Evolutionary conservation across 179 eudicot species (phyloP).

Genomic region (Spinacia oleracea): DNA sequence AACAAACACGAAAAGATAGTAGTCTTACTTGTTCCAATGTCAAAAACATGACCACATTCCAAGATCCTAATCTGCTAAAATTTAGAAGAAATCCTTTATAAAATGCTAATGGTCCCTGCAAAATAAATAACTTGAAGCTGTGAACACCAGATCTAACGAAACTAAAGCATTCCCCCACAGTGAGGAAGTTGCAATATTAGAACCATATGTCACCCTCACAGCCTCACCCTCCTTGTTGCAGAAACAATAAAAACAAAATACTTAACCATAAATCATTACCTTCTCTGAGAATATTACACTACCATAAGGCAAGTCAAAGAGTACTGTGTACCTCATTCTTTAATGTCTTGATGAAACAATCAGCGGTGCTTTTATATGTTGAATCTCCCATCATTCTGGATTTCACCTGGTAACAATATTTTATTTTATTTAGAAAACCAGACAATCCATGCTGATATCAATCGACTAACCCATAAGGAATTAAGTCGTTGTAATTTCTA

Average conservation of each 20-base stretch:
- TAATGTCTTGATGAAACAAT: conserved; percentile 77
- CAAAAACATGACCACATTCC: conserved; percentile 85
- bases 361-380: conserved; percentile 60
- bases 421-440: not conserved
- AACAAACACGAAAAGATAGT: not conserved
- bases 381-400: conserved; percentile 98
- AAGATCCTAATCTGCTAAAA: conserved; percentile 72
- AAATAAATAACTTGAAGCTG: not conserved
- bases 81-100: conserved; percentile 86
- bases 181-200: not conserved
- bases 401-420: conserved; percentile 61
- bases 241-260: not conserved
- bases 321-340: conserved; percentile 55
- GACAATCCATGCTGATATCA: conserved; percentile 34
- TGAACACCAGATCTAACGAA: conserved; percentile 9
- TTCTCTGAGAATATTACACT: not conserved
- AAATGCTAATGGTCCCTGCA: conserved; percentile 79
- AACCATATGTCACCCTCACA: not conserved
- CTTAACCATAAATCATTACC: not conserved
- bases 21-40: conserved; percentile 74
- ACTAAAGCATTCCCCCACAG: not conserved
- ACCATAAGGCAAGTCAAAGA: not conserved
- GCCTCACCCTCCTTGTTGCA: not conserved
- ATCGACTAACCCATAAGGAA: conserved; percentile 35
- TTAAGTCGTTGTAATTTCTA: conserved; percentile 29